Evolutionary conservation across 2,329 filamentous ascomycete genomes (phyloP), one percentile per base, ranked within the genome.

Genomic region (Mariannaea elegans): DNA sequence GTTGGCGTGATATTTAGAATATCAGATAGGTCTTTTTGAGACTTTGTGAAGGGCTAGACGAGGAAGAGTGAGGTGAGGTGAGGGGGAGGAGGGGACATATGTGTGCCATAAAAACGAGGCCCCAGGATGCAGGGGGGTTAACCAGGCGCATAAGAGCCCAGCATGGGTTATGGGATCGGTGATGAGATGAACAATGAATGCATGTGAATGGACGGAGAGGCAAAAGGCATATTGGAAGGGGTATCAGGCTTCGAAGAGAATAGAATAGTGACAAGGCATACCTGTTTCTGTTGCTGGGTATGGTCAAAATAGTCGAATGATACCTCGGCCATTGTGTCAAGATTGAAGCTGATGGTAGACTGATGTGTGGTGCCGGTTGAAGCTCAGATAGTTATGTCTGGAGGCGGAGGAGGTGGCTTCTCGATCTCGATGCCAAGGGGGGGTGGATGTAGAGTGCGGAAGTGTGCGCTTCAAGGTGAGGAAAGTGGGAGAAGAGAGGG

Each of bases 301-400:
- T 69, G 63, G 38, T 69, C 68, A 70, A 68, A 70, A 58, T 70
- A 70, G 55, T 70, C 68, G 65, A 70, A 70, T 56, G 68, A 66
- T 70, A 70, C 56, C 39, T 70, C 66, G 56, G 68, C 65, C 68
- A 70, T 70, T 63, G 57, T 50, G 56, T 70, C 46, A 29, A 56
- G 24, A 41, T 50, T 39, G 45, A 59, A 36, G 56, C 63, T 59
- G 63, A 62, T 56, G 56, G 21, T 67, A 65, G 66, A 64, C 52
- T 67, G 55, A 62, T 61, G 59, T 55, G 59, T 51, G 58, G 60
- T 62, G 62, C 46, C 59, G 48, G 51, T 53, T 48, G 62, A 54
- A 63, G 58, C 49, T 63, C 32, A 62, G 59, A 61, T 68, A 65
- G 64, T 51, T 52, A 32, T 52, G 48, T 39, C 24, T 27, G 24